Conservation (phyloP, 2,329 filamentous ascomycete genomes). For the Hypoxylon sp. region DNA sequence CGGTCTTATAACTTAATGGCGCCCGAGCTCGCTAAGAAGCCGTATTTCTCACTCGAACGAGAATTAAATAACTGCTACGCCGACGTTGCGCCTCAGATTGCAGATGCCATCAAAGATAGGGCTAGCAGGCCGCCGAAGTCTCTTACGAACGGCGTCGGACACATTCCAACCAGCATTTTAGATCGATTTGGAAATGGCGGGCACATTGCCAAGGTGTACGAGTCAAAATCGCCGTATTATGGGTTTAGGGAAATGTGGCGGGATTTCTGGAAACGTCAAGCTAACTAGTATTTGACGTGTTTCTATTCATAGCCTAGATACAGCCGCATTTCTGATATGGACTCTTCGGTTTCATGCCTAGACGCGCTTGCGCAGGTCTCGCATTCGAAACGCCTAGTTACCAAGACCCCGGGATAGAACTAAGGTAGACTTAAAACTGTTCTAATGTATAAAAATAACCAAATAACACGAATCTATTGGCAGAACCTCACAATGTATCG, state of each 20-base stretch:
- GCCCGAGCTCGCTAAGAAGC: conserved; percentile 91
- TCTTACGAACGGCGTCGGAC: conserved; percentile 60
- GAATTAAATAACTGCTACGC: conserved; percentile 87
- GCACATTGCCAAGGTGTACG: conserved; percentile 74
- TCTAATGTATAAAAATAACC: neutral
- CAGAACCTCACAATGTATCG: neutral
- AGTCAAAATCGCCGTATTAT: conserved; percentile 82
- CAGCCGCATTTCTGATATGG: neutral
- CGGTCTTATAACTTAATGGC: conserved; percentile 96
- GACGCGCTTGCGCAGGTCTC: neutral
- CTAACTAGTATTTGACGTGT: conserved; percentile 6
- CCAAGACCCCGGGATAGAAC: neutral
- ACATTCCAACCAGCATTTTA: conserved; percentile 67
- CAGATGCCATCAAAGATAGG: conserved; percentile 79
- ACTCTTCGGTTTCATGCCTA: neutral
- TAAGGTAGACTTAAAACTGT: neutral
- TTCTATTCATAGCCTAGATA: conserved; percentile 2
- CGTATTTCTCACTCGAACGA: conserved; percentile 87
- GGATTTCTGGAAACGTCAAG: conserved; percentile 72
- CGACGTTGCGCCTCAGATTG: conserved; percentile 84
- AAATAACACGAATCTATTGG: conserved; percentile 12
- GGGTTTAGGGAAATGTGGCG: conserved; percentile 92
- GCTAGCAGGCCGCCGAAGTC: conserved; percentile 65
- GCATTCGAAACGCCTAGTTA: conserved; percentile 8
- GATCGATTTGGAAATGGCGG: conserved; percentile 70